Evolutionary conservation across 1,139 yeast species (phyloP).

Genomic region (Taphrina pruni): DNA sequence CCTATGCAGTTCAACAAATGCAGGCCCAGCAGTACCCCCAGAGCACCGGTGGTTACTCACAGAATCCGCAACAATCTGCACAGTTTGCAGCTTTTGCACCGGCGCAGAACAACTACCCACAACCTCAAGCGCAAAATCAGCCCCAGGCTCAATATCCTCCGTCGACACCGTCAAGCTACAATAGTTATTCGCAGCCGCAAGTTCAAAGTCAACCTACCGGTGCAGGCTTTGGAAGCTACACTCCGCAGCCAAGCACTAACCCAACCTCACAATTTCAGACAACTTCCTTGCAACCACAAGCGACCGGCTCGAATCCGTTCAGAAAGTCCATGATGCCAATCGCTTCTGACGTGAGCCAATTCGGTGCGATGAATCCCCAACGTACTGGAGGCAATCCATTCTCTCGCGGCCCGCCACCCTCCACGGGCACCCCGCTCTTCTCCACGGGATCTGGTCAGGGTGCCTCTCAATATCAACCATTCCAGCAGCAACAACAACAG

Average conservation of each 20-base stretch:
- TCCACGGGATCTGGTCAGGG: background rate
- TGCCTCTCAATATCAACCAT: slow-evolving; percentile 2
- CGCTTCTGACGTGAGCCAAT: background rate
- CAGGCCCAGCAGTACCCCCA: slow-evolving; percentile 45
- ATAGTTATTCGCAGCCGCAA: slow-evolving; percentile 56
- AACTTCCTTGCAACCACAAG: slow-evolving; percentile 30
- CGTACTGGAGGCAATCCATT: slow-evolving; percentile 40
- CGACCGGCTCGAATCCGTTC: slow-evolving; percentile 45
- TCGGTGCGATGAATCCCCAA: slow-evolving; percentile 20
- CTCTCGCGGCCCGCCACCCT: slow-evolving; percentile 15
- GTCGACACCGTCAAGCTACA: slow-evolving; percentile 48
- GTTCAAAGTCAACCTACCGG: slow-evolving; percentile 27
- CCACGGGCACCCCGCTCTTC: slow-evolving; percentile 14
- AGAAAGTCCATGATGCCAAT: slow-evolving; percentile 40
- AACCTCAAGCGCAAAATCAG: slow-evolving; percentile 43
- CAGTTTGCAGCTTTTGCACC: slow-evolving; percentile 26
- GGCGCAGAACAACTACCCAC: slow-evolving; percentile 40
- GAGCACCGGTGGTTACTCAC: slow-evolving; percentile 29
- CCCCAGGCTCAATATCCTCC: slow-evolving; percentile 36
- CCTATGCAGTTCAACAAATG: slow-evolving; percentile 24
- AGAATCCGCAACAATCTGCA: slow-evolving; percentile 39
- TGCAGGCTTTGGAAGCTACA: slow-evolving; percentile 10
- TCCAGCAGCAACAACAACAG: slow-evolving; percentile 2
- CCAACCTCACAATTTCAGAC: slow-evolving; percentile 2
- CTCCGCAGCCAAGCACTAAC: background rate